A percentile compares a stretch with the other conserved stretches of the same genome.
These are phyloP conservation scores for Dipteronia sinensis DNA, from an alignment of 345 rosid genomes.

Conservation along the genomic window DNA sequence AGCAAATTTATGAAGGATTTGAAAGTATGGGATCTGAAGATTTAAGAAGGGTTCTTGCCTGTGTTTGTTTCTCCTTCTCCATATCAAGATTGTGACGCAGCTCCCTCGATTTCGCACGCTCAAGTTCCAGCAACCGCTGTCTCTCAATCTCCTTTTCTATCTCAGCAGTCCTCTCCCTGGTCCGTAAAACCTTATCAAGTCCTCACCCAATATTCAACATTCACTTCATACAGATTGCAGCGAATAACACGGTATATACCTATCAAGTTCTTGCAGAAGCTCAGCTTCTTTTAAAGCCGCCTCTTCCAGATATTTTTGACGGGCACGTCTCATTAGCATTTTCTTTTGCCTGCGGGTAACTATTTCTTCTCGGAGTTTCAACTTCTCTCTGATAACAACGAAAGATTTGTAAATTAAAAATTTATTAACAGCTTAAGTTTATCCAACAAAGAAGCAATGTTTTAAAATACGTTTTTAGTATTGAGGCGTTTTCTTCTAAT, in stretches of 20 bases:
- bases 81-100: constrained; percentile 72
- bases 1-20: neutral
- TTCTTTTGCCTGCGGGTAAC: constrained; percentile 67
- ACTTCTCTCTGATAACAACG: constrained; percentile 55
- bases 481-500: too few species aligned
- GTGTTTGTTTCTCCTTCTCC: constrained; percentile 84
- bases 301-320: constrained; percentile 72
- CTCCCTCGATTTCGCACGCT: constrained; percentile 77
- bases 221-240: constrained; percentile 6
- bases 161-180: constrained; percentile 71
- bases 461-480: too few species aligned
- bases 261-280: constrained; percentile 73
- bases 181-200: neutral
- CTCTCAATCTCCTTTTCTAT: constrained; percentile 82
- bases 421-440: neutral
- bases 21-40: neutral
- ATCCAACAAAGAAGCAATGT: neutral
- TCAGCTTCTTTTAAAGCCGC: constrained; percentile 67
- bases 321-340: constrained; percentile 55
- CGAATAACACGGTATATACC: constrained; percentile 38
- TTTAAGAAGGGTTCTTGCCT: constrained; percentile 42
- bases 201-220: neutral
- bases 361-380: constrained; percentile 61
- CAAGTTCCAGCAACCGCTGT: constrained; percentile 66
- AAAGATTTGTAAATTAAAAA: neutral